Evolutionary conservation across 1,284 basidiomycete species (phyloP).

Genomic region (Ustilago shanxiensis): DNA sequence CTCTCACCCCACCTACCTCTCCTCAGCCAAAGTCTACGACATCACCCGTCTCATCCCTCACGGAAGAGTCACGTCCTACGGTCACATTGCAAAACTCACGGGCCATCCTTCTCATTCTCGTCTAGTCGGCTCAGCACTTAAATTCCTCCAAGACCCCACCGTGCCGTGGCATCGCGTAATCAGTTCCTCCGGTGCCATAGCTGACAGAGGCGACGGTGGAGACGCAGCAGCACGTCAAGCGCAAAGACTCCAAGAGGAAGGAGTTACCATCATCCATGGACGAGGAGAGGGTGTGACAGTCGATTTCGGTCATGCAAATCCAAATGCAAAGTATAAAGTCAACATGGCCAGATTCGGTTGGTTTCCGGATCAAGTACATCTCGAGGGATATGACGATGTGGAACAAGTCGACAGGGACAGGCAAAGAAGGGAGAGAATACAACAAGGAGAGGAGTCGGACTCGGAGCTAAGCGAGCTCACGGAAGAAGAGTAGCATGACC

Average conservation of each 20-base stretch:
- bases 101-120: constrained; percentile 63
- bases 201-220: constrained; percentile 67
- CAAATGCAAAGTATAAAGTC: constrained; percentile 47
- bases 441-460: background rate
- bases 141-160: constrained; percentile 54
- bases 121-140: constrained; percentile 64
- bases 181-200: constrained; percentile 60
- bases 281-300: constrained; percentile 42
- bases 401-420: background rate
- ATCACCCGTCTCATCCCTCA: constrained; percentile 57
- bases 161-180: constrained; percentile 68
- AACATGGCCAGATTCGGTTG: constrained; percentile 45
- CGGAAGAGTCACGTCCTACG: constrained; percentile 66
- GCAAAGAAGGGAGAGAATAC: constrained; percentile 12
- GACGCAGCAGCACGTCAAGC: constrained; percentile 61
- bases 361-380: constrained; percentile 47
- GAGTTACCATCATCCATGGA: constrained; percentile 53
- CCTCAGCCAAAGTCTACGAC: constrained; percentile 62
- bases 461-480: constrained; percentile 40
- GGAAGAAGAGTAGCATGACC: constrained; percentile 6
- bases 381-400: constrained; percentile 41
- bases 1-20: background rate
- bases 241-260: constrained; percentile 49
- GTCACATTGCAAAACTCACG: constrained; percentile 63
- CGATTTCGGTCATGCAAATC: constrained; percentile 43